Percentiles rank a stretch among this genome's conserved stretches.
Evolutionary conservation across 2,329 filamentous ascomycete species (phyloP).

Genomic region (Monilinia fructicola): DNA sequence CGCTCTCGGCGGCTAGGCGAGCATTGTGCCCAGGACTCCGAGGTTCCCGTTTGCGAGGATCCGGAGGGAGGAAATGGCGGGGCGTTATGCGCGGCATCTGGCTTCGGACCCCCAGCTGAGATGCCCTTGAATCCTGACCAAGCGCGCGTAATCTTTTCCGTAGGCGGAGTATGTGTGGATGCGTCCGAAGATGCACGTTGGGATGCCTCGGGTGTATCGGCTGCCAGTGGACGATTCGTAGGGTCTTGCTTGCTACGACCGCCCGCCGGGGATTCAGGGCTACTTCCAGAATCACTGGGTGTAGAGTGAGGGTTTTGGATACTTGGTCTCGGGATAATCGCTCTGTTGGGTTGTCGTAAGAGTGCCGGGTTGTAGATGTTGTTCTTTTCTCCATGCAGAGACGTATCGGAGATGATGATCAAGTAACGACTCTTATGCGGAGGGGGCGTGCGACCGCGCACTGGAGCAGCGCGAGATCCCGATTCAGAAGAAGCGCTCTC

Average conservation of each 20-base stretch:
- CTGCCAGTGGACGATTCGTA: neutral
- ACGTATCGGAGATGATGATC: neutral
- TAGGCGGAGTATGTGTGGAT: neutral
- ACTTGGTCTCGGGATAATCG: neutral
- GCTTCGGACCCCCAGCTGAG: too few species aligned
- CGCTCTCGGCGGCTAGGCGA: neutral
- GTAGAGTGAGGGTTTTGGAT: too few species aligned
- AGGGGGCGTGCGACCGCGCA: neutral
- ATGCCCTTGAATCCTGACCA: neutral
- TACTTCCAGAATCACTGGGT: too few species aligned
- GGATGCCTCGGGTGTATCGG: neutral
- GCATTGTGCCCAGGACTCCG: neutral
- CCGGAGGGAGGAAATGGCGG: accelerated
- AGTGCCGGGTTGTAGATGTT: neutral
- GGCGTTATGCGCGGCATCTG: neutral
- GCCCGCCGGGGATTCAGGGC: neutral
- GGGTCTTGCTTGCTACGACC: too few species aligned
- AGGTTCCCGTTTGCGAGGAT: too few species aligned
- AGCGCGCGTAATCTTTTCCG: neutral
- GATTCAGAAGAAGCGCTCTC: neutral
- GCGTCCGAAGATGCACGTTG: neutral
- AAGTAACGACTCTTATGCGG: neutral
- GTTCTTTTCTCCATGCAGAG: neutral
- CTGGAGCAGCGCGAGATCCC: neutral
- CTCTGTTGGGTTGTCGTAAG: neutral